Conservation (phyloP, 2,329 filamentous ascomycete genomes). For the Gnomoniopsis smithogilvyi region DNA sequence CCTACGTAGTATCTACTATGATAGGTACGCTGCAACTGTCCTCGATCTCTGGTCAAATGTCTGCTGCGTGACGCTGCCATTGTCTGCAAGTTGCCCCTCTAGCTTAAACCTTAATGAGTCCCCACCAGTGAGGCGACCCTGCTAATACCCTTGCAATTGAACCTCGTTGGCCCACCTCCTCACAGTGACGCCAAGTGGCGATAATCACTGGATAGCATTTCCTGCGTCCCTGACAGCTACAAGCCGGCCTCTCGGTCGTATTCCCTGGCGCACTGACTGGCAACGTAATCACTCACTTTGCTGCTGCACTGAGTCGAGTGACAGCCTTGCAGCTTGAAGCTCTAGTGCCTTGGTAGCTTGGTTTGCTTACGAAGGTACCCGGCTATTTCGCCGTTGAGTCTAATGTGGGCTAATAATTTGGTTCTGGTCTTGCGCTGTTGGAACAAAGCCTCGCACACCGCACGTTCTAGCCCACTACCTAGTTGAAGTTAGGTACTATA, state of each 20-base stretch:
- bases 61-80: conserved; percentile 8
- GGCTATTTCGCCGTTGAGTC: conserved; percentile 10
- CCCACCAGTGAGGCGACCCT: neutral
- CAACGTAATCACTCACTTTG: neutral
- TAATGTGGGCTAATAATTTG: neutral
- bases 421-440: neutral
- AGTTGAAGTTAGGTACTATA: neutral
- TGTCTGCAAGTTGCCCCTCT: conserved; percentile 7
- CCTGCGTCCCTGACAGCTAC: neutral
- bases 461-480: neutral
- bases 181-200: conserved; percentile 6
- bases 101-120: conserved; percentile 14
- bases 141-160: neutral
- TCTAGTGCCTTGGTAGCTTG: neutral
- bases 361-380: neutral
- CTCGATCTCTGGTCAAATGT: neutral
- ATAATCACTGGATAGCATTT: neutral
- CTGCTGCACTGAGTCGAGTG: neutral
- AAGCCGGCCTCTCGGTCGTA: neutral
- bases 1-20: neutral
- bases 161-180: neutral
- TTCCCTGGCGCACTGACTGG: conserved; percentile 3
- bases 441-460: neutral
- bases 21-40: neutral
- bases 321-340: neutral